These are phyloP conservation scores for Albugo candida DNA, from an alignment of 352 stramenopile genomes.

Conservation along the genomic window DNA sequence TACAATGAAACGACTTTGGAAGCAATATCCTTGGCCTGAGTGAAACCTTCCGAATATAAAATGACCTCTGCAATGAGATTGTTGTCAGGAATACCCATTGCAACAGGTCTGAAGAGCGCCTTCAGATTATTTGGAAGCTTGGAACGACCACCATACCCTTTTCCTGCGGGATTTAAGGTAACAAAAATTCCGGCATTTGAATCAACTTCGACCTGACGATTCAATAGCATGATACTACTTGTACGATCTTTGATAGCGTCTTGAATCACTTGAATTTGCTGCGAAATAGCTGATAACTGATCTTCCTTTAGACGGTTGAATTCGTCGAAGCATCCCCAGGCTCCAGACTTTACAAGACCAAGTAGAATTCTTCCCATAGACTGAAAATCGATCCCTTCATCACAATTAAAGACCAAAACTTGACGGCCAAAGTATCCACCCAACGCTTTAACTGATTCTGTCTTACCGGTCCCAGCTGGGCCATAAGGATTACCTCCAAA, in stretches of 20 bases:
- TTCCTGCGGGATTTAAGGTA: slow-evolving; percentile 87
- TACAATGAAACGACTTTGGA: slow-evolving; percentile 88
- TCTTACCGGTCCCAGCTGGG: slow-evolving; percentile 88
- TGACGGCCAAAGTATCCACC: slow-evolving; percentile 79
- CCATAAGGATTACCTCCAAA: slow-evolving; percentile 90
- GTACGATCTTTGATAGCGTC: slow-evolving; percentile 81
- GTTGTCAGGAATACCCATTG: slow-evolving; percentile 85
- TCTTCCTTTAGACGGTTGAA: slow-evolving; percentile 93
- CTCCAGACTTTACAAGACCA: slow-evolving; percentile 86
- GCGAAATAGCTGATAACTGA: slow-evolving; percentile 83
- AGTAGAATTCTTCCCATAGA: slow-evolving; percentile 91
- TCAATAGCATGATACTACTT: slow-evolving; percentile 60
- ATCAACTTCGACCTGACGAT: slow-evolving; percentile 73
- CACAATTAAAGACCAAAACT: slow-evolving; percentile 87
- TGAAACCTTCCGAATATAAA: slow-evolving; percentile 83
- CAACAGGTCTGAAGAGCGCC: slow-evolving; percentile 84
- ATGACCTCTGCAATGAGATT: slow-evolving; percentile 89
- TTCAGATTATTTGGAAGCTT: slow-evolving; percentile 91
- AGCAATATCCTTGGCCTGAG: slow-evolving; percentile 73
- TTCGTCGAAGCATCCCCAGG: slow-evolving; percentile 94
- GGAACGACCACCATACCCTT: slow-evolving; percentile 84
- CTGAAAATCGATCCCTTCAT: slow-evolving; percentile 89
- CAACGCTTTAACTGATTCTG: slow-evolving; percentile 87
- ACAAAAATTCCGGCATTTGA: slow-evolving; percentile 91
- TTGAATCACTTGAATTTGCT: slow-evolving; percentile 92